Evolutionary conservation across 116 monocot genomes (phyloP).

Genomic region (Cymodocea nodosa): DNA sequence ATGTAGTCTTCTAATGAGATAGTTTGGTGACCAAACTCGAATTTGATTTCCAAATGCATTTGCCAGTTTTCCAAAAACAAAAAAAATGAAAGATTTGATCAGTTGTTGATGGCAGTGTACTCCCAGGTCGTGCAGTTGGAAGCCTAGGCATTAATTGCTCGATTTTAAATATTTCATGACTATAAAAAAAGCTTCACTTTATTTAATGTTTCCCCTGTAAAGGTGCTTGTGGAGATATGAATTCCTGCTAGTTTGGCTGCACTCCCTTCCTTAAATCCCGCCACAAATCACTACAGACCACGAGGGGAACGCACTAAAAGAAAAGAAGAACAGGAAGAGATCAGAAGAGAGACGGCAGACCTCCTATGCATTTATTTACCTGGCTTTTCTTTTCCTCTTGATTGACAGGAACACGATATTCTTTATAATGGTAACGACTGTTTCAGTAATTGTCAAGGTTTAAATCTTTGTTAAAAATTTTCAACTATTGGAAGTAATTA

Average conservation of each 20-base stretch:
- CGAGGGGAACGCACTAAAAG: no score
- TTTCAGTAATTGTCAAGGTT: no score
- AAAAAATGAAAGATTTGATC: neutral
- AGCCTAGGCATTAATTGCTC: neutral
- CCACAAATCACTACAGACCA: constrained; percentile 33
- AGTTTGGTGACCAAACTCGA: neutral
- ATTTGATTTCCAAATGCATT: neutral
- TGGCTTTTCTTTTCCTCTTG: no score
- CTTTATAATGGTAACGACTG: no score
- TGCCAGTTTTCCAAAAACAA: neutral
- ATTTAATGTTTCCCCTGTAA: no score
- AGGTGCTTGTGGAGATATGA: neutral
- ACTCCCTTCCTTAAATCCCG: constrained; percentile 31
- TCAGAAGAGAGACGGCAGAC: neutral
- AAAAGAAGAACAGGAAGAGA: neutral
- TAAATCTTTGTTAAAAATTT: no score
- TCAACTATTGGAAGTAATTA: no score
- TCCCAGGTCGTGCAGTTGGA: constrained; percentile 2
- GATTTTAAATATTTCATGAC: neutral
- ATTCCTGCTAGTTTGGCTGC: constrained; percentile 16
- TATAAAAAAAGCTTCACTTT: neutral
- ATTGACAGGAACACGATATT: no score
- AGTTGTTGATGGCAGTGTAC: neutral
- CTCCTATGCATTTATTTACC: no score
- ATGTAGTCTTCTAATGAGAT: no score